A percentile compares a stretch with the other conserved stretches of the same genome.
Conservation (phyloP, 2,329 filamentous ascomycete genomes). For the Elsinoe arachidis region DNA sequence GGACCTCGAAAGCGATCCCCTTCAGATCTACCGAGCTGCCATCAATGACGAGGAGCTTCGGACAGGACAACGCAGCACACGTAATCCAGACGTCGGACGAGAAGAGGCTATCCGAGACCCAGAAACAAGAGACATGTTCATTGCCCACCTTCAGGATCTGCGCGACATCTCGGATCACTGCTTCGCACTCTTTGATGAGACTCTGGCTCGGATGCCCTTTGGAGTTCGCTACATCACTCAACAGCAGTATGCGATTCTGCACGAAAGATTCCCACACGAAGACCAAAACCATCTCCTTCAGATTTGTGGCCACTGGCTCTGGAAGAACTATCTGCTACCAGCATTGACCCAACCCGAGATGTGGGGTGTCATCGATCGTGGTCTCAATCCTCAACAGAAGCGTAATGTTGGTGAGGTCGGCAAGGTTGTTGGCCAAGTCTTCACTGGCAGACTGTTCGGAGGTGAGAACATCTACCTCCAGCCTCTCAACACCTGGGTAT, state of each 20-base stretch:
- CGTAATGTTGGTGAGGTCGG: conserved; percentile 82
- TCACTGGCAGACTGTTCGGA: conserved; percentile 78
- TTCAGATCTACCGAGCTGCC: conserved; percentile 90
- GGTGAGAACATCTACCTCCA: conserved; percentile 94
- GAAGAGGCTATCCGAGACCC: conserved; percentile 94
- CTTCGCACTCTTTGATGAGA: conserved; percentile 71
- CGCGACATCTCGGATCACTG: conserved; percentile 92
- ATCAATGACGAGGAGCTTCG: conserved; percentile 97
- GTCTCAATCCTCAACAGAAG: conserved; percentile 83
- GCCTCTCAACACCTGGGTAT: conserved; percentile 84
- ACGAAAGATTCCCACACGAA: conserved; percentile 70
- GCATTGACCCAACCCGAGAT: conserved; percentile 84
- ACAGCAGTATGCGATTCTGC: conserved; percentile 73
- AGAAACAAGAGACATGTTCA: conserved; percentile 86
- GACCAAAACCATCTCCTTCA: conserved; percentile 70
- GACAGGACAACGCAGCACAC: conserved; percentile 73
- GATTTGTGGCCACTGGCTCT: conserved; percentile 81
- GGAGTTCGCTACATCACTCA: conserved; percentile 81
- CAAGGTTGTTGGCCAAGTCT: conserved; percentile 84
- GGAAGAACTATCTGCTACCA: conserved; percentile 87
- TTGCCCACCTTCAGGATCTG: conserved; percentile 86
- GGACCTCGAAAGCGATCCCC: conserved; percentile 90
- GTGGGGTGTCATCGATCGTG: conserved; percentile 83
- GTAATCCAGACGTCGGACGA: conserved; percentile 75
- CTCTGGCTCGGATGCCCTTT: conserved; percentile 82